Evolutionary conservation across 1,139 yeast genomes (phyloP), one percentile per base, ranked within the genome.

Genomic region (Yamadazyma membranifaciens): DNA sequence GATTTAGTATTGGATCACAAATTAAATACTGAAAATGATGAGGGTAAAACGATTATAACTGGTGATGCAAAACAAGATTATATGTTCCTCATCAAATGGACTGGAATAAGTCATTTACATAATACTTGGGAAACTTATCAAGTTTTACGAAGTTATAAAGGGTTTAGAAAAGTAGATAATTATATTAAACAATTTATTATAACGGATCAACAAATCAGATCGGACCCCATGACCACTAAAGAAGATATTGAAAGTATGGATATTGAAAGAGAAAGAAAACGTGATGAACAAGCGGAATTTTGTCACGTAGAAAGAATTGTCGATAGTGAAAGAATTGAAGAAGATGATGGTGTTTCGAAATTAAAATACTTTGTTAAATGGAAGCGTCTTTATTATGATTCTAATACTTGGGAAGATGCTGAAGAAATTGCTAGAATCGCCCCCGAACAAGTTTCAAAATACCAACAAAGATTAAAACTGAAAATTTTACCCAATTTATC

Each of bases 321-420:
- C 28, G 89, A 88, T 44, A 82, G 92, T 42, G 89, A 87, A 53
- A 80, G 98, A 59, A 75, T 82, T 15, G 72, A 73, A 24, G 80
- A 75, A 10, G 83, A 76, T 7, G 13, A 27, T 46, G 92, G 87
- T 26, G 74, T 74, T 29, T 81, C 82, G 26, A 82, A 78, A 44
- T 69, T 92, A 48, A 85, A 83, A 56, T 94, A 92, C 59, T 78
- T 84, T 46, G 92, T 91, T 45, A 94, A 94, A 62, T 92, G 98
- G 98, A 84, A 81, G 59, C 76, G 98, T 45, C 73, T 94, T 34
- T 87, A 91, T 56, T 94, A 94, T 57, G 98, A 94, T 62, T 95
- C 87, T 51, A 88, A 96, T 48, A 88, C 98, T 4, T 94, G 98
- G 98, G 99, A 94, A 65, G 80, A 83, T 52, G 98, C 96, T 1